Evolutionary conservation across 1,284 basidiomycete genomes (phyloP), one percentile per base, ranked within the genome.

Genomic region (Malassezia sympodialis): DNA sequence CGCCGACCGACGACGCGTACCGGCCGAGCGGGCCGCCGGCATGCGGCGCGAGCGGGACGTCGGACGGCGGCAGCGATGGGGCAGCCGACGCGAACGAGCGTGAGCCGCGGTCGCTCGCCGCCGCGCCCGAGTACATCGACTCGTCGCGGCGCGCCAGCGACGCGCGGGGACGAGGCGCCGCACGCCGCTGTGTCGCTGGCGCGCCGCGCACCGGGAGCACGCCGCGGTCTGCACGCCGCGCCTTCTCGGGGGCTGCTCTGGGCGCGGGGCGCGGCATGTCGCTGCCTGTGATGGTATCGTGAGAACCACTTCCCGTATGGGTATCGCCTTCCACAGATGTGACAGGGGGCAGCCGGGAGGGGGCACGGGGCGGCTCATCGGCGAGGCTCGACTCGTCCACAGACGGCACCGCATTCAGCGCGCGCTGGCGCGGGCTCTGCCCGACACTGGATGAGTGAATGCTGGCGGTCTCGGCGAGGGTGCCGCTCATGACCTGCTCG

Each of bases 401-500:
- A n/a, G 43, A 14, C 31, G 32, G 14, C 23, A 15, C 34, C 23
- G 23, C n/a, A 8, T 17, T 45, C 15, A 47, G 21, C 17, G 47
- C 21, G 21, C 44, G 53, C 46, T 26, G 39, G 2, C 35, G 30
- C 26, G 55, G 35, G 37, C 55, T 57, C 14, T 41, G 47, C 17
- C 32, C 37, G 15, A 58, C 17, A 39, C 51, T 53, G 7, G 51
- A 53, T 24, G 56, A 58, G 26, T 49, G 51, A 12, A 58, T 14
- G 21, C 50, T 53, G 23, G 54, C 53, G 58, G 37, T 68, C 51
- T 57, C 55, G 21, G 55, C 55, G 24, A 57, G 49, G 8, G 55
- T 57, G 87, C 85, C 81, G 65, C 83, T 85, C 75, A 83, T 79
- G 40, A 84, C 80, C 32, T 85, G 78, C 66, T 84, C 82, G 15